A percentile compares a stretch with the other conserved stretches of the same genome.
Conservation (phyloP, 2,329 filamentous ascomycete genomes). For the Hymenoscyphus infarciens region DNA sequence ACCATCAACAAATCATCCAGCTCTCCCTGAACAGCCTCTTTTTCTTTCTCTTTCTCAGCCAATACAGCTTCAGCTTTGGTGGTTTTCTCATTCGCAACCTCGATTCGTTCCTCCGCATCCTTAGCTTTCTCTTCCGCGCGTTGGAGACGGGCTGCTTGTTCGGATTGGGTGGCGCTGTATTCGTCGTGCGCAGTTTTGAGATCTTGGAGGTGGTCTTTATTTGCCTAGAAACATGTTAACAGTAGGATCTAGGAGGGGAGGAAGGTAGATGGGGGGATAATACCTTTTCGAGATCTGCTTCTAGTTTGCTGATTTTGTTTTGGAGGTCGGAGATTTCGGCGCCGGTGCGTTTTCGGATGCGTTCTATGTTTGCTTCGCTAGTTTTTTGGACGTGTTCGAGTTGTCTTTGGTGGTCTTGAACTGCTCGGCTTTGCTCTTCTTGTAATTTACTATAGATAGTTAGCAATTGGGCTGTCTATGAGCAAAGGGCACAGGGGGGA, state of each 20-base stretch:
- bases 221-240: slow-evolving; percentile 41
- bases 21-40: slow-evolving; percentile 63
- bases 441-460: slow-evolving; percentile 31
- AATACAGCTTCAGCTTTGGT: slow-evolving; percentile 26
- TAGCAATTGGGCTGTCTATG: slow-evolving; percentile 10
- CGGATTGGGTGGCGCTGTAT: slow-evolving; percentile 41
- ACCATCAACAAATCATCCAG: slow-evolving; percentile 79
- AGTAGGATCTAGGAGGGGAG: slow-evolving; percentile 22
- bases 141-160: slow-evolving; percentile 27
- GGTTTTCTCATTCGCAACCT: slow-evolving; percentile 37
- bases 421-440: slow-evolving; percentile 33
- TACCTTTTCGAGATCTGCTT: slow-evolving; percentile 61
- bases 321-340: slow-evolving; percentile 62
- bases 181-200: slow-evolving; percentile 53
- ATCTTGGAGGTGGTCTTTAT: slow-evolving; percentile 58
- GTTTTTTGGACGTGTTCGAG: slow-evolving; percentile 47
- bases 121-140: slow-evolving; percentile 45
- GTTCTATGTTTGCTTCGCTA: slow-evolving; percentile 48
- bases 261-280: not conserved
- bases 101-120: slow-evolving; percentile 27
- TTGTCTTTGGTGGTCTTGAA: slow-evolving; percentile 40
- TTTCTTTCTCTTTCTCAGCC: slow-evolving; percentile 56
- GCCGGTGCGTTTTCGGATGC: slow-evolving; percentile 48
- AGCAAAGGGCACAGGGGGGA: no score
- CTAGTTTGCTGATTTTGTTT: slow-evolving; percentile 56